Percentiles rank a stretch among this genome's conserved stretches.
phyloP scores from a whole-genome alignment of 345 rosid species.

The Populus nigra region DNA sequence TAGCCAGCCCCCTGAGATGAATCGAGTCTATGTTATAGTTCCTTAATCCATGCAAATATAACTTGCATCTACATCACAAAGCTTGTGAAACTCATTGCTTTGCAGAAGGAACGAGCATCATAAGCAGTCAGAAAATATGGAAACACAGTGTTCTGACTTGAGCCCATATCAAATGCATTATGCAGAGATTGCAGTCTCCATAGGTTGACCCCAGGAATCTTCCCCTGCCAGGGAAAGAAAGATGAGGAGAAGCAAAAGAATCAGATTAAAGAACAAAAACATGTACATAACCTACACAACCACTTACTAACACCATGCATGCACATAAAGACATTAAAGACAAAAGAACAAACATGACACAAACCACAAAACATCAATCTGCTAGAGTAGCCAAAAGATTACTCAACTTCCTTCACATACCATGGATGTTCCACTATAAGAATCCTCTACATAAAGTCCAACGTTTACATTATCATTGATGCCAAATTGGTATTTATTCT shows the following conservation, averaged over 20 bases:
- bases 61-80: conserved; percentile 4
- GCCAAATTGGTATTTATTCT: too few relatives aligned
- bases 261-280: not conserved
- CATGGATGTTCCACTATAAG: too few relatives aligned
- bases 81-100: conserved; percentile 12
- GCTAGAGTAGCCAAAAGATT: too few relatives aligned
- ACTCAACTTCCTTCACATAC: too few relatives aligned
- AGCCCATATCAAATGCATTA: not conserved
- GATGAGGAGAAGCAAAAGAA: not conserved
- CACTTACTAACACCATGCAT: not conserved
- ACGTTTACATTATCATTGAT: too few relatives aligned
- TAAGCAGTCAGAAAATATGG: not conserved
- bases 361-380: not conserved
- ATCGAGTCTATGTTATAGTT: not conserved
- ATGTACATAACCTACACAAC: not conserved
- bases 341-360: not conserved
- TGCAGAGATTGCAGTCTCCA: not conserved
- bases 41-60: not conserved
- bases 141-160: not conserved
- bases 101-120: conserved; percentile 3
- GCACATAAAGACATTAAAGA: not conserved
- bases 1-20: not conserved
- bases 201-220: conserved; percentile 25
- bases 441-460: too few relatives aligned
- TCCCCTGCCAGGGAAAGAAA: conserved; percentile 8